Evolutionary conservation across 305 asterid species (phyloP).

Genomic region (Salvia sclarea): DNA sequence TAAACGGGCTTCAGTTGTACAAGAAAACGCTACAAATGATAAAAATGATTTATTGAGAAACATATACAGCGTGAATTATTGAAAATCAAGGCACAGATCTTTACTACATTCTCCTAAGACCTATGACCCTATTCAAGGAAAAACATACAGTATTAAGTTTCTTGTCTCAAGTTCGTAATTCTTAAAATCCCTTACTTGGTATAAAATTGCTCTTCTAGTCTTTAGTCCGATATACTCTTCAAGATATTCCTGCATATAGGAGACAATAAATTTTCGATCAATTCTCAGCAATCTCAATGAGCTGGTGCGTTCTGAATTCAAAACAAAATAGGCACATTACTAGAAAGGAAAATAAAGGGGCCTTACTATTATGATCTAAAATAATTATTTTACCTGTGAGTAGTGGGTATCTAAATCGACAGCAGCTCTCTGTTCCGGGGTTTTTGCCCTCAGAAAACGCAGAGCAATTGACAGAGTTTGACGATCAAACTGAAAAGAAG

Average conservation of each 20-base stretch:
- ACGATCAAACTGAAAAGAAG: slow-evolving; percentile 70
- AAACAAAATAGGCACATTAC: neutral
- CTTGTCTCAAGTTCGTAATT: slow-evolving; percentile 6
- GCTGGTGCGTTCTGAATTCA: neutral
- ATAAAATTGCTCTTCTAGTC: slow-evolving; percentile 78
- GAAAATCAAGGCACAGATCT: neutral
- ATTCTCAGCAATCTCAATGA: slow-evolving; percentile 19
- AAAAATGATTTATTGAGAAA: neutral
- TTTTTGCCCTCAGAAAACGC: slow-evolving; percentile 89
- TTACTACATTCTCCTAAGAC: neutral
- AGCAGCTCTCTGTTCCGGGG: slow-evolving; percentile 98
- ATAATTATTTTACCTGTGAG: slow-evolving; percentile 53
- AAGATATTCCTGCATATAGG: slow-evolving; percentile 70
- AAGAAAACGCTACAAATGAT: neutral
- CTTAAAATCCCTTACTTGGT: slow-evolving; percentile 62
- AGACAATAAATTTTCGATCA: slow-evolving; percentile 2
- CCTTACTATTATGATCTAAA: neutral
- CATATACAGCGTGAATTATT: neutral
- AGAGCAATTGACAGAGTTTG: slow-evolving; percentile 76
- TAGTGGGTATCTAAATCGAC: slow-evolving; percentile 98
- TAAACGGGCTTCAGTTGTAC: neutral
- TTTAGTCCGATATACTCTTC: slow-evolving; percentile 71
- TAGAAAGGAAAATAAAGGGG: neutral
- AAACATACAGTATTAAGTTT: slow-evolving; percentile 9
- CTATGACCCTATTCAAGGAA: neutral